Percentiles rank a stretch among this genome's conserved stretches.
These are phyloP conservation scores for Eucalyptus virginea DNA, from an alignment of 345 rosid genomes.

Conservation along the genomic window DNA sequence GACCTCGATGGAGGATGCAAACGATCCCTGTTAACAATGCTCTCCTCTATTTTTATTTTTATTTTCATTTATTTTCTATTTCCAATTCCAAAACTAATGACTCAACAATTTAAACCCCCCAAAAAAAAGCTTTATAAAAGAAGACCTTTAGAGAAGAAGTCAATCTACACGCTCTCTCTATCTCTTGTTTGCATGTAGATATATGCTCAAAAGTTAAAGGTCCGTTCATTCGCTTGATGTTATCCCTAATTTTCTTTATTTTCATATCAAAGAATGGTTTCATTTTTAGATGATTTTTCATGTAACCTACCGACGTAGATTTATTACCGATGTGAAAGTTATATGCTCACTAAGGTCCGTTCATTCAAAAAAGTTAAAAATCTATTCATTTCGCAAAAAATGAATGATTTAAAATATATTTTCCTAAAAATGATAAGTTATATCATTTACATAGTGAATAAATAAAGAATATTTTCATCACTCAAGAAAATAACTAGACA, in stretches of 20 bases:
- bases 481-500: no score
- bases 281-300: no score
- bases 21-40: background rate
- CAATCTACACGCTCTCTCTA: background rate
- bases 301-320: no score
- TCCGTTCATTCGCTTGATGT: no score
- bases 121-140: background rate
- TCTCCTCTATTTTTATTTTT: background rate
- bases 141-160: background rate
- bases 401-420: no score
- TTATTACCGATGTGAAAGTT: no score
- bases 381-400: accelerated
- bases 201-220: no score
- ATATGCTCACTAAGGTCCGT: background rate
- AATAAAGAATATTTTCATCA: background rate
- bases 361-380: no score
- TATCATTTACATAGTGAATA: background rate
- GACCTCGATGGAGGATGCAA: background rate
- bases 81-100: background rate
- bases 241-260: no score
- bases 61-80: background rate
- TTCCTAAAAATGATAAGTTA: no score
- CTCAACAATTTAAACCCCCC: background rate
- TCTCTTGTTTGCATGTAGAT: background rate
- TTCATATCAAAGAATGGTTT: no score